These are phyloP conservation scores for Tylopilus sp. DNA, from an alignment of 1,284 basidiomycete species.

Conservation along the genomic window DNA sequence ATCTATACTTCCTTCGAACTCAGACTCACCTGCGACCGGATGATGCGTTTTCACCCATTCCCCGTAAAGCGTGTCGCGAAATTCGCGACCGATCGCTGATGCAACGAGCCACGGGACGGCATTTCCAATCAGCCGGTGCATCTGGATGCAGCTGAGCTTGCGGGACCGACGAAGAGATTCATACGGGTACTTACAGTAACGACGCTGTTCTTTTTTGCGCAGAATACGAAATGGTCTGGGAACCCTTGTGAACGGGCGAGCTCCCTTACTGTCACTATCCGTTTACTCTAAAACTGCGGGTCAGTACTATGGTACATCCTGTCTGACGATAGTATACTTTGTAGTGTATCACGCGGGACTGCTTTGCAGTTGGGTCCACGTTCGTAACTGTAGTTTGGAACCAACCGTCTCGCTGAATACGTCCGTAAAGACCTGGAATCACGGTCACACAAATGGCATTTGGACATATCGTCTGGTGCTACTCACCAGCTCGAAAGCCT, in stretches of 20 bases:
- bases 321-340: conserved; percentile 52
- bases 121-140: conserved; percentile 83
- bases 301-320: conserved; percentile 11
- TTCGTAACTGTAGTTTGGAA: conserved; percentile 82
- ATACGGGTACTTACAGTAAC: conserved; percentile 61
- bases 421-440: conserved; percentile 65
- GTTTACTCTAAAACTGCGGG: conserved; percentile 57
- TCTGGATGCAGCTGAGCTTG: conserved; percentile 51
- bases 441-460: conserved; percentile 2
- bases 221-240: conserved; percentile 75
- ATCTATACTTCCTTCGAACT: conserved; percentile 18
- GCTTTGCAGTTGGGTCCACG: conserved; percentile 79
- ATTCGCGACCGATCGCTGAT: conserved; percentile 69
- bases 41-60: conserved; percentile 55
- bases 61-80: conserved; percentile 61
- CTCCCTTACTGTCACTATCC: conserved; percentile 77
- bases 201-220: conserved; percentile 60
- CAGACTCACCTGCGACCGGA: too few relatives aligned
- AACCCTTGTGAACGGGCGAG: conserved; percentile 83
- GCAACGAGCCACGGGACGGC: conserved; percentile 76
- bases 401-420: conserved; percentile 62
- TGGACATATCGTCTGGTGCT: neutral
- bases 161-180: neutral
- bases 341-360: conserved; percentile 73
- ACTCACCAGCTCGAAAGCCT: conserved; percentile 62